Evolutionary conservation across 225 moss, liverwort and hornwort species (phyloP).

Genomic region (Pseudisothecium myosuroides): DNA sequence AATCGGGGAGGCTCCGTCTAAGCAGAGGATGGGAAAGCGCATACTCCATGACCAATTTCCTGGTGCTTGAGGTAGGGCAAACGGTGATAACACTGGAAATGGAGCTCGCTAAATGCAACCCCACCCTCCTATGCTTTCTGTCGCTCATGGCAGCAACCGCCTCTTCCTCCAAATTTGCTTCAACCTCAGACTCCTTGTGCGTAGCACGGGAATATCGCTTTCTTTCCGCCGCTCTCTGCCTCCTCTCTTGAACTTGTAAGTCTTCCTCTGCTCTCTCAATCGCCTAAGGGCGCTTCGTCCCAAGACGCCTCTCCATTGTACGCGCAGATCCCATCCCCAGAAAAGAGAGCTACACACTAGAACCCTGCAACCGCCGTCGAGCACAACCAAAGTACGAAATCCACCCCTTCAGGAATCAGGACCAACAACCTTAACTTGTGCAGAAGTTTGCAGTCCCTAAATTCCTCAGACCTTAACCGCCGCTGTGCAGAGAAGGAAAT

Average conservation of each 20-base stretch:
- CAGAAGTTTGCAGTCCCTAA: no score
- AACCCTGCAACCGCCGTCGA: background rate
- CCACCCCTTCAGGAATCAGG: no score
- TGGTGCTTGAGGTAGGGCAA: background rate
- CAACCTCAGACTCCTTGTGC: background rate
- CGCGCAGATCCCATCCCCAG: no score
- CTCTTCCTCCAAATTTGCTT: background rate
- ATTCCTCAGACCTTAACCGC: no score
- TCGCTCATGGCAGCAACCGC: background rate
- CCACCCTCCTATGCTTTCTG: background rate
- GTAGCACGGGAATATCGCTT: rapidly evolving
- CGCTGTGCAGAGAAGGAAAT: no score
- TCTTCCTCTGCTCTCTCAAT: no score
- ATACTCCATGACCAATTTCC: background rate
- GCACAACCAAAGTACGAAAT: no score
- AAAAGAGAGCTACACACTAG: no score
- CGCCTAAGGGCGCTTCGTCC: no score
- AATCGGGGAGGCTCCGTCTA: rapidly evolving
- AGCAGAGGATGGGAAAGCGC: background rate
- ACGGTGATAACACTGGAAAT: background rate
- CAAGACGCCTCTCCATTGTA: no score
- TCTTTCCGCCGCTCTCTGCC: background rate
- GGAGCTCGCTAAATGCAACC: background rate
- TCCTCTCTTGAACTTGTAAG: background rate
- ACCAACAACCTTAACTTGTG: no score